Evolutionary conservation across 2,329 filamentous ascomycete species (phyloP), one percentile per base, ranked within the genome.

Genomic region (Beauveria pseudobassiana): DNA sequence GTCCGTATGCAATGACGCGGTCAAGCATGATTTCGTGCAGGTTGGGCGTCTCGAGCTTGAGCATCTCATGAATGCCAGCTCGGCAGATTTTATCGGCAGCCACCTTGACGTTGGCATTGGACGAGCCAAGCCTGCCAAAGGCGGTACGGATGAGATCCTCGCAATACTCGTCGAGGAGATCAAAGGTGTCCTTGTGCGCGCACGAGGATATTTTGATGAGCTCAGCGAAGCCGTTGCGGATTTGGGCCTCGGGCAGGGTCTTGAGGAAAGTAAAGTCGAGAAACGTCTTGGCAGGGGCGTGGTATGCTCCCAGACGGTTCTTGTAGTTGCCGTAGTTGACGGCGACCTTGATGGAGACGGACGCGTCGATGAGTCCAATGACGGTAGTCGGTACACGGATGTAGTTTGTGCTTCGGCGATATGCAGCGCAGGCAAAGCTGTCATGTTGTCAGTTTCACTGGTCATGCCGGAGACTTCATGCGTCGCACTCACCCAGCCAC

Each of bases 271-370:
- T 82, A 71, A 90, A 90, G 72, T 90, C 87, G 51, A 90, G 81
- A 76, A 90, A 89, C 0, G 87, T 90, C 69, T 88, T 85, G 53
- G 84, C 79, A 0, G 88, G 87, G 0, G 87, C 87, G 68, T 90
- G 87, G 70, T 90, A 90, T 4, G 87, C 87, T 30, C 87, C 87
- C 0, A 90, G 80, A 14, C 87, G 80, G 75, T 90, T 90, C 79
- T 90, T 90, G 78, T 89, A 88, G 71, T 86, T 84, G 70, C 86
- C 87, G 68, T 90, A 89, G 76, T 90, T 90, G 68, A 90, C 87
- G 14, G 86, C 88, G n/a, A 90, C 87, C 71, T 90, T 90, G 78
- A 90, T 90, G 42, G 84, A 88, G 56, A 90, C 88, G 20, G 86
- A 88, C 3, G 88, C 88, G 69, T 91, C 88, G 63, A 90, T 90